These are phyloP conservation scores for Jatropha podagrica DNA, from an alignment of 441 rosid species.

Conservation along the genomic window DNA sequence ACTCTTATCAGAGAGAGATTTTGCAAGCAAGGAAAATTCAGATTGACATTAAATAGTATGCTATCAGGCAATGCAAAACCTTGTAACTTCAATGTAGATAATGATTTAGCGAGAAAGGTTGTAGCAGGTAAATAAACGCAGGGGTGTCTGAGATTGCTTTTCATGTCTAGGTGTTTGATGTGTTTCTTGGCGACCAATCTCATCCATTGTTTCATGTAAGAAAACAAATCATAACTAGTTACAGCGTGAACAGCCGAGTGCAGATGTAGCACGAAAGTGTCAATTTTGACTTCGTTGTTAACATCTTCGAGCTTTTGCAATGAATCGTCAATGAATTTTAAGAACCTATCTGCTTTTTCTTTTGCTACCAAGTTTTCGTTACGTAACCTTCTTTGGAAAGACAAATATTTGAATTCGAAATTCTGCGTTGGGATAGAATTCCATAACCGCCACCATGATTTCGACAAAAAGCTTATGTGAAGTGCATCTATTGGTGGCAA, in stretches of 20 bases:
- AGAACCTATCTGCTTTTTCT: no score
- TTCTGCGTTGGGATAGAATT: background rate
- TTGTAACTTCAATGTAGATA: no score
- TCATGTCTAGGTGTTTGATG: background rate
- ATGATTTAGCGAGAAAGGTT: background rate
- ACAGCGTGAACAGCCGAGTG: no score
- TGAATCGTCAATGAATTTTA: background rate
- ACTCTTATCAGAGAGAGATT: background rate
- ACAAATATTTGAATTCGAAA: no score
- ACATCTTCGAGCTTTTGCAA: background rate
- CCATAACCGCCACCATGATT: background rate
- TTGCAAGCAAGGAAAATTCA: background rate
- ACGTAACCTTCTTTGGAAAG: background rate
- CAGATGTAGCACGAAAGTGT: background rate
- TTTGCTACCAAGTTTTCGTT: no score
- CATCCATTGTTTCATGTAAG: background rate
- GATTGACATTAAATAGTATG: background rate
- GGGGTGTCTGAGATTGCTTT: no score
- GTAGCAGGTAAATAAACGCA: background rate
- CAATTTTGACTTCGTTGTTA: no score
- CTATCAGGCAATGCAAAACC: background rate
- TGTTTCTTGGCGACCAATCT: background rate
- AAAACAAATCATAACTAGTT: no score
- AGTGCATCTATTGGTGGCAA: background rate
- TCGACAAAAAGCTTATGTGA: no score